Evolutionary conservation across 768 basidiomycete species (phyloP), one percentile per base, ranked within the genome.

Genomic region (Termitomyces bulborhizus): DNA sequence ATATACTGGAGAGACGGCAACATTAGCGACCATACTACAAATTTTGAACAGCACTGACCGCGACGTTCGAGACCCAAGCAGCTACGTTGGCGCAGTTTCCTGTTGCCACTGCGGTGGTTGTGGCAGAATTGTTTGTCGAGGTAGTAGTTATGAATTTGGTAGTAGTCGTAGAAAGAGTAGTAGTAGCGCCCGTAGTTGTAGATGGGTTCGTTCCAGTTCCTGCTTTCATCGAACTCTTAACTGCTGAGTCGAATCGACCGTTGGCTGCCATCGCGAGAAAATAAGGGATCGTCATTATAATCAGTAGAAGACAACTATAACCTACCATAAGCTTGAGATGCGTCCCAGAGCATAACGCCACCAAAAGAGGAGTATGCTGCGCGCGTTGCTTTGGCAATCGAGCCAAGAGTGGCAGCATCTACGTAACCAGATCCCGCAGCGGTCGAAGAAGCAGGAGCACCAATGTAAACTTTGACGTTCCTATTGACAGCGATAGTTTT

Each of bases 341-440:
- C 70, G 53, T 73, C 73, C 74, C 73, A 74, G n/a, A 75, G 62
- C 74, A 75, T 71, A 34, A 79, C 67, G 39, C 81, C 81, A 18
- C 81, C 81, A 60, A 83, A 82, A 16, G 79, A 80, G 6, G 80
- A 78, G 60, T 72, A 83, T 51, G 74, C 66, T 36, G 70, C 62
- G 29, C 74, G 72, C 9, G 75, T 78, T 44, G 69, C 59, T 46
- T 65, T 61, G 2, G 75, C 73, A 44, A 80, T 75, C 51, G 56
- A 69, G 16, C 68, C 71, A 4, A 82, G 68, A 11, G 73, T 76
- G 12, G 65, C 60, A 16, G 72, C 73, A 56, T 74, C 71, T 50
- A 80, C 74, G 64, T 77, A 83, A n/a, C 81, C 82, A 26, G 76
- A 75, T 18, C 76, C 74, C 3, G 81, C 81, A 16, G 81, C 80